These are phyloP conservation scores for Toxicodendron radicans DNA, from an alignment of 345 rosid genomes.

Conservation along the genomic window DNA sequence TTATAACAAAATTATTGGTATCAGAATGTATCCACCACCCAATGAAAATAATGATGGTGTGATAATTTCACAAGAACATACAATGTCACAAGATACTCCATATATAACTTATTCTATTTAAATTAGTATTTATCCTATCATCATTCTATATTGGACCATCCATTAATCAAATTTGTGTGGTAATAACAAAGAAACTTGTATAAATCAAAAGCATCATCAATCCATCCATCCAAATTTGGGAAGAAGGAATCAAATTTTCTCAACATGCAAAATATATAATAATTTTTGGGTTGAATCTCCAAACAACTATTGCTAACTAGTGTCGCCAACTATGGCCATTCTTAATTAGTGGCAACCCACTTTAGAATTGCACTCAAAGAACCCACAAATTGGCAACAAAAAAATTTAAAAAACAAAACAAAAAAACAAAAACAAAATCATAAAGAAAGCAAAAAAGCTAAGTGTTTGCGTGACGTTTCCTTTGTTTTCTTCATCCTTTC, in stretches of 20 bases:
- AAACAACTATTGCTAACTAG: not conserved
- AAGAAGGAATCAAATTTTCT: too few species aligned
- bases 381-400: slow-evolving; percentile 4
- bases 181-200: too few species aligned
- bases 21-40: too few species aligned
- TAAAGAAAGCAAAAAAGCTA: not conserved
- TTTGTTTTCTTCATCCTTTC: slow-evolving; percentile 6
- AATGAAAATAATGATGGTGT: too few species aligned
- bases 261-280: not conserved
- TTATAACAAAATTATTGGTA: too few species aligned
- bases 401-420: not conserved
- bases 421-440: not conserved
- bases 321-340: slow-evolving; percentile 33
- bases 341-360: slow-evolving; percentile 48
- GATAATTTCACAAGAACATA: too few species aligned
- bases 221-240: too few species aligned
- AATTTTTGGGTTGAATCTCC: slow-evolving; percentile 3
- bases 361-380: slow-evolving; percentile 43
- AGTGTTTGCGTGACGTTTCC: slow-evolving; percentile 48
- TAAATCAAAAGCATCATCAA: not conserved
- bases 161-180: not conserved
- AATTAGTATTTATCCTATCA: too few species aligned
- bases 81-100: too few species aligned
- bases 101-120: too few species aligned
- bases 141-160: too few species aligned